Conservation (phyloP, 371 early-diverging fungal genomes). For the Batkoa obscura region DNA sequence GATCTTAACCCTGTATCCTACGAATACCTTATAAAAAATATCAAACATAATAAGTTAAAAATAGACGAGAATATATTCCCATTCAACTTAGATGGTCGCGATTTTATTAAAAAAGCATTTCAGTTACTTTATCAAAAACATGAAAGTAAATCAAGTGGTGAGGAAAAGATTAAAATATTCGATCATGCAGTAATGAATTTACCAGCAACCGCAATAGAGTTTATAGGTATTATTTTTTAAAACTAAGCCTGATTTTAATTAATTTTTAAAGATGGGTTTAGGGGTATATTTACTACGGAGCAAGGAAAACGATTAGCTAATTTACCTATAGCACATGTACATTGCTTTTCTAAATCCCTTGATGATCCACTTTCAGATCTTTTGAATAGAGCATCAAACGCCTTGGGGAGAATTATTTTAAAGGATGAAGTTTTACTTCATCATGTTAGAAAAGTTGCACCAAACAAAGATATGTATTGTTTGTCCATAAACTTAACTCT, state of each 20-base stretch:
- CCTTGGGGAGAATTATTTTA: neutral
- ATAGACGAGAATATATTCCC: too few relatives aligned
- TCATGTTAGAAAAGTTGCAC: constrained; percentile 85
- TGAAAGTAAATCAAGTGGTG: neutral
- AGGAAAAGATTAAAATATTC: constrained; percentile 39
- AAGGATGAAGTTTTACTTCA: constrained; percentile 27
- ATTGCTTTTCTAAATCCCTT: constrained; percentile 74
- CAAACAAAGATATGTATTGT: constrained; percentile 96
- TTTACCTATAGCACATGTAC: constrained; percentile 69
- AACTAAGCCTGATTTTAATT: neutral
- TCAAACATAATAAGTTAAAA: constrained; percentile 60
- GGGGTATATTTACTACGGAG: constrained; percentile 36
- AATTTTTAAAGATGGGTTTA: constrained; percentile 35
- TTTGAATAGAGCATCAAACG: constrained; percentile 20
- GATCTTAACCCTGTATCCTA: constrained; percentile 92
- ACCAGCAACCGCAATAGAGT: constrained; percentile 89
- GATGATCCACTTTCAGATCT: constrained; percentile 50
- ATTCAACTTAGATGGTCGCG: constrained; percentile 82
- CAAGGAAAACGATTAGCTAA: constrained; percentile 20
- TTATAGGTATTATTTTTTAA: constrained; percentile 40
- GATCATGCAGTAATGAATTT: constrained; percentile 96
- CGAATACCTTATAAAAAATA: constrained; percentile 61
- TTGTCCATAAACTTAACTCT: constrained; percentile 55
- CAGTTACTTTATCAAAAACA: constrained; percentile 17
- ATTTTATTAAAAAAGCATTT: constrained; percentile 62